These are phyloP conservation scores for Pholiota adiposa DNA, from an alignment of 1,284 basidiomycete genomes.

Conservation along the genomic window DNA sequence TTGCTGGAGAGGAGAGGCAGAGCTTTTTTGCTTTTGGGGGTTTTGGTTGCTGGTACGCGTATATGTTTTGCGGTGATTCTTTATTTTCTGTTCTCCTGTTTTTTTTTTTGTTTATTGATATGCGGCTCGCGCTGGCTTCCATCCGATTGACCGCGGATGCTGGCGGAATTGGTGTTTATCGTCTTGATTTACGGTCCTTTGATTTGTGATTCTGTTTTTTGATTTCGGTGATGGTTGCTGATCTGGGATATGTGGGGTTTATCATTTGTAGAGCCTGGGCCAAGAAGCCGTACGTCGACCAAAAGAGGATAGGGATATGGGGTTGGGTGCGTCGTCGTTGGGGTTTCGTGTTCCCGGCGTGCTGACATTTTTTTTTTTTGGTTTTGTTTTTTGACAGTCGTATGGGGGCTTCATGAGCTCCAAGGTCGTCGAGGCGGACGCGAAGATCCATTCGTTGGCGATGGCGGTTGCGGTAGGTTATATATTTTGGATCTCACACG, in stretches of 20 bases:
- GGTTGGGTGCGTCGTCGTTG: slow-evolving; percentile 75
- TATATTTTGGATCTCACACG: neutral
- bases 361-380: neutral
- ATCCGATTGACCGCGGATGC: neutral
- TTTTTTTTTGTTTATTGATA: slow-evolving; percentile 2
- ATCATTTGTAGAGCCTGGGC: slow-evolving; percentile 65
- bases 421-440: slow-evolving; percentile 88
- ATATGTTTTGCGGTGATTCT: too few relatives aligned
- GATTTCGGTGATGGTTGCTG: too few relatives aligned
- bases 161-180: neutral
- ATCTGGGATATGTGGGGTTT: too few relatives aligned
- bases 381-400: slow-evolving; percentile 52
- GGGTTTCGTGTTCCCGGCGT: neutral
- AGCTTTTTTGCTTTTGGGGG: too few relatives aligned
- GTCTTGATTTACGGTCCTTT: too few relatives aligned
- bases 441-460: slow-evolving; percentile 85
- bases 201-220: slow-evolving; percentile 1
- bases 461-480: slow-evolving; percentile 85
- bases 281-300: slow-evolving; percentile 78
- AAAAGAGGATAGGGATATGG: slow-evolving; percentile 89
- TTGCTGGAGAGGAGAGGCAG: too few relatives aligned
- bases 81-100: neutral
- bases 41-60: too few relatives aligned
- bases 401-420: slow-evolving; percentile 94
- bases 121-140: too few relatives aligned